Base-by-base conservation (phyloP, 495 filamentous ascomycete genomes). In the Jackrogersella minutella region DNA sequence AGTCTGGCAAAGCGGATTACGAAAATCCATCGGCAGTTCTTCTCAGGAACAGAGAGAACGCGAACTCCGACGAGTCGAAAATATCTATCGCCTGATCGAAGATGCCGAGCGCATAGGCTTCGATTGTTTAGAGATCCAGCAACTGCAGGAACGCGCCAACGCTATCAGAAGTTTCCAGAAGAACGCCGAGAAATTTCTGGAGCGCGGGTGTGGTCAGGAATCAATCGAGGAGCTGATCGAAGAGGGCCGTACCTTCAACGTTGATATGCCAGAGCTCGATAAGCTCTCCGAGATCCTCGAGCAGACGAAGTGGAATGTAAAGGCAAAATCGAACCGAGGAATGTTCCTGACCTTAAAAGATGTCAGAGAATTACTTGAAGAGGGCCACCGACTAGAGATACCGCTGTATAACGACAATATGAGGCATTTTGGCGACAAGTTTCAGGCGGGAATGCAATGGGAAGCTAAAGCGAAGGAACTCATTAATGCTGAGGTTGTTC, bases 201-300 rank as follows among this genome's bases (percentile, higher is more conserved):
- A 86, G 51, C 72, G 74, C 51, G 80, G 81, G 44, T 77, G 78
- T 30, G 73, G 81, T 43, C 87, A 90, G 59, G 84, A 88, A 59
- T 87, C 90, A n/a, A 87, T 97, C 60, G 91, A 96, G 65, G 93
- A 97, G 58, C 82, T 99, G 21, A 86, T 96, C 47, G 95, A 98
- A 69, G 81, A 88, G 51, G 93, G 95, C 17, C 91, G 90, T 57
- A 86, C 86, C 51, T 97, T 96, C 76, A 96, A 97, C 71, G 90
- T 99, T 53, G 95, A 98, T 70, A 90, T 98, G 52, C 92, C 92
- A 8, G 96, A 99, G 79, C 85, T 97, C 31, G 93, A 97, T 60
- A 81, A 87, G 63, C 83, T 99, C 16, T 90, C 93, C 39, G 86
- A 86, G 44, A 84, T 93, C 30, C 82, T 97, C 19, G 89, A 91